phyloP scores from a whole-genome alignment of 306 rosid species.

The Leucaena leucocephala region DNA sequence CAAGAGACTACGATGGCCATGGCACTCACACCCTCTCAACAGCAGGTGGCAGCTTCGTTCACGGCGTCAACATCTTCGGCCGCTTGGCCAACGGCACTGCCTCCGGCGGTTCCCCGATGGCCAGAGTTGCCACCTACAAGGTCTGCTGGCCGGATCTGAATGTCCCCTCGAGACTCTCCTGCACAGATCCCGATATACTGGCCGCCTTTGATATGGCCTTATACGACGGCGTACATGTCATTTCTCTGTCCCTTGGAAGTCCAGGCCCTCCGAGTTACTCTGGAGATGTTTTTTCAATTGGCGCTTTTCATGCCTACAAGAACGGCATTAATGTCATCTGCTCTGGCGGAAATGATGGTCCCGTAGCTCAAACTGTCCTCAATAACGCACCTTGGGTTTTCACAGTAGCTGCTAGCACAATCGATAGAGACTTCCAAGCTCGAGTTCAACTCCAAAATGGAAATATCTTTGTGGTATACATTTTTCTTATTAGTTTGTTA shows the following conservation, averaged over 20 bases:
- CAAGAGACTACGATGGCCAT: not conserved
- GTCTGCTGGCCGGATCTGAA: slow-evolving; percentile 64
- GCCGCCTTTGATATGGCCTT: slow-evolving; percentile 83
- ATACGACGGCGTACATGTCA: slow-evolving; percentile 75
- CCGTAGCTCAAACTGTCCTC: slow-evolving; percentile 43
- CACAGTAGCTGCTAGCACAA: slow-evolving; percentile 86
- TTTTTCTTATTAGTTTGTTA: not conserved
- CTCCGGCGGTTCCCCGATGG: not conserved
- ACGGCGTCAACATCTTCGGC: not conserved
- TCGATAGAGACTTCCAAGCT: slow-evolving; percentile 77
- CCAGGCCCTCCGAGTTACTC: slow-evolving; percentile 31
- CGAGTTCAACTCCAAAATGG: slow-evolving; percentile 59
- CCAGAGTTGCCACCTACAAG: slow-evolving; percentile 43
- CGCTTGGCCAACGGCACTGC: not conserved
- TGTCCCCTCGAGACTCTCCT: not conserved
- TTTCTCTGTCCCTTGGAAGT: slow-evolving; percentile 78
- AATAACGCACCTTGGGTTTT: slow-evolving; percentile 77
- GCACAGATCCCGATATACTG: slow-evolving; percentile 59
- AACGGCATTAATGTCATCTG: slow-evolving; percentile 78
- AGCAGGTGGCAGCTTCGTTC: not conserved
- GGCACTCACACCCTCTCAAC: not conserved
- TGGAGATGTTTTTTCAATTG: slow-evolving; percentile 66
- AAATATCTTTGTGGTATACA: not conserved
- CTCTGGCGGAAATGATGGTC: slow-evolving; percentile 82
- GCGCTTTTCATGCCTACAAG: slow-evolving; percentile 75